Evolutionary conservation across 2,329 filamentous ascomycete species (phyloP).

Genomic region (Colletotrichum musae): DNA sequence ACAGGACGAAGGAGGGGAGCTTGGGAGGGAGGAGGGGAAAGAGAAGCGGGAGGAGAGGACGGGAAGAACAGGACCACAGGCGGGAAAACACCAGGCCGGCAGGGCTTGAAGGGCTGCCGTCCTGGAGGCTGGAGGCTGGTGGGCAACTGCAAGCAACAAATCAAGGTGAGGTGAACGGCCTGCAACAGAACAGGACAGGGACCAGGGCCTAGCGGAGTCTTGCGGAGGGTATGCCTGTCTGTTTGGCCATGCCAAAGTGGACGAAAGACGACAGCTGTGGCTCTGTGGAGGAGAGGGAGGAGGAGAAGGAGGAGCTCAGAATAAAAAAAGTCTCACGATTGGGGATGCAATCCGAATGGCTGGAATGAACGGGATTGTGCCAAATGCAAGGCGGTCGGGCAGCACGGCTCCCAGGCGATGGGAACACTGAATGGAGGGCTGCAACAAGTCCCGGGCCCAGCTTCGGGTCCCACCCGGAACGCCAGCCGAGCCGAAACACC

Average conservation of each 20-base stretch:
- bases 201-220: conserved; percentile 38
- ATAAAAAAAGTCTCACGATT: conserved; percentile 8
- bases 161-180: conserved; percentile 1
- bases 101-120: background rate
- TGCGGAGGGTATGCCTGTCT: conserved; percentile 31
- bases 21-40: conserved; percentile 4
- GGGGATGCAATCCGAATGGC: conserved; percentile 36
- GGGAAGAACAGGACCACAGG: background rate
- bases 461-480: conserved; percentile 27
- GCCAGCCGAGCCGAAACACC: conserved; percentile 35
- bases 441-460: conserved; percentile 23
- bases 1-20: background rate
- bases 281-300: conserved; percentile 18
- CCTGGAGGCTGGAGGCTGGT: background rate
- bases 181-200: conserved; percentile 12
- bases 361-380: conserved; percentile 25
- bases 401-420: conserved; percentile 13
- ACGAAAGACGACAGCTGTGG: conserved; percentile 5
- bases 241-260: conserved; percentile 18
- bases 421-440: conserved; percentile 4
- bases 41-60: background rate
- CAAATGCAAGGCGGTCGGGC: conserved; percentile 11
- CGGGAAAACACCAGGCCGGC: background rate
- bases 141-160: conserved; percentile 8
- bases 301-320: conserved; percentile 4